phyloP scores from a whole-genome alignment of 2,329 filamentous ascomycete species.

The Xylaria sp. region DNA sequence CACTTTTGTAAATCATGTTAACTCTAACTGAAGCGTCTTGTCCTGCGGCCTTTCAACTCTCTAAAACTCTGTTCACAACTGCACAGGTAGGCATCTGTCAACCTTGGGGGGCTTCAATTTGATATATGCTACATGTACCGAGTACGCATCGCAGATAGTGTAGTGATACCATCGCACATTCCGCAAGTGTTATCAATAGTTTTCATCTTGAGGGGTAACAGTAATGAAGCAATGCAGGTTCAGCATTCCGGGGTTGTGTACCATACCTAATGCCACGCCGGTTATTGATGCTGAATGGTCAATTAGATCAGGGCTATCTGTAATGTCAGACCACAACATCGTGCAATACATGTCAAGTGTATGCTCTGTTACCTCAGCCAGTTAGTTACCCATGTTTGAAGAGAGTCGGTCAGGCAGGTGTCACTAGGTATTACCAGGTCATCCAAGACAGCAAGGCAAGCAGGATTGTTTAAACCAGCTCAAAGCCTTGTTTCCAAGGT shows the following conservation, averaged over 20 bases:
- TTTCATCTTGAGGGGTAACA: background rate
- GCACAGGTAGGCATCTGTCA: background rate
- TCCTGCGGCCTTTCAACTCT: background rate
- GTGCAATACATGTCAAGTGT: background rate
- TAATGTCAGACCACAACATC: conserved; percentile 16
- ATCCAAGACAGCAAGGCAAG: background rate
- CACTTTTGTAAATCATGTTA: no score
- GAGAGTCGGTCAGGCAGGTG: background rate
- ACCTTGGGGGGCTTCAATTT: background rate
- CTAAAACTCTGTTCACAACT: no score
- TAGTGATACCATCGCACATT: background rate
- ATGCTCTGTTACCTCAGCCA: background rate
- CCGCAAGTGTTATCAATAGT: background rate
- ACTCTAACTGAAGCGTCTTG: no score
- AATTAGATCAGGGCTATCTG: conserved; percentile 13
- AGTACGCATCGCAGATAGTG: background rate
- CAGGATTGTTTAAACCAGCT: background rate
- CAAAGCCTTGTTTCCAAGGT: background rate
- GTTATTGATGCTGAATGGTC: conserved; percentile 21
- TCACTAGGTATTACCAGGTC: background rate
- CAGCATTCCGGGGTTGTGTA: conserved; percentile 20
- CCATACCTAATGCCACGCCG: conserved; percentile 10
- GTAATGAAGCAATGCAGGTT: conserved; percentile 28
- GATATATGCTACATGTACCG: background rate
- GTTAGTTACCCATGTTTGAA: background rate